Evolutionary conservation across 345 rosid genomes (phyloP), one percentile per base, ranked within the genome.

Genomic region (Diplotaxis tenuifolia): DNA sequence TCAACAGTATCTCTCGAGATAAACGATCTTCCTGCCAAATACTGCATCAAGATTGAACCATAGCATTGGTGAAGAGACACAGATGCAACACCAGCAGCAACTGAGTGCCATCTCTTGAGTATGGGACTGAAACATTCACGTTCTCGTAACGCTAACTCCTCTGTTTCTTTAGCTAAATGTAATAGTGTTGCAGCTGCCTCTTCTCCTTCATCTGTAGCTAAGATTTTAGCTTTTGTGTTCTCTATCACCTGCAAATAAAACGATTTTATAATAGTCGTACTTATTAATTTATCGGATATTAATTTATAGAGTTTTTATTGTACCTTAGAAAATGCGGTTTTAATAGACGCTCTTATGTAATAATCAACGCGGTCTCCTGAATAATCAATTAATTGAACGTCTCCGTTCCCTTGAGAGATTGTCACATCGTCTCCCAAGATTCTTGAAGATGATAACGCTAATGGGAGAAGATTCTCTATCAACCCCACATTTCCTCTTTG

Each of bases 261-360:
- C 54, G 7, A 28, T 6, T 11, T 52, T 7, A 56, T n/a, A n/a
- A 56, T 4, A 1, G 4, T 36, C n/a, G n/a, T 36, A n/a, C 9
- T 32, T n/a, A n/a, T n/a, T n/a, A n/a, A n/a, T n/a, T n/a, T 10
- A 36, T 36, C 14, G 42, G 2, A n/a, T n/a, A n/a, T n/a, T n/a
- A n/a, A n/a, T n/a, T n/a, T n/a, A n/a, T n/a, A n/a, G n/a, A n/a
- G n/a, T 40, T 40, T 40, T 4, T n/a, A n/a, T 1, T 12, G 2
- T 40, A 93, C 98, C 89, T 84, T 88, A 31, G 80, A 73, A 68
- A 95, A 95, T 59, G 96, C 96, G 42, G 74, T 79, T 80, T 82
- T 86, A 45, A 92, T n/a, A n/a, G n/a, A n/a, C n/a, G n/a, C n/a
- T n/a, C n/a, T n/a, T n/a, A n/a, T n/a, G n/a, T n/a, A n/a, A 71